Conservation (phyloP, 495 filamentous ascomycete genomes). For the Trichoderma erinaceum region DNA sequence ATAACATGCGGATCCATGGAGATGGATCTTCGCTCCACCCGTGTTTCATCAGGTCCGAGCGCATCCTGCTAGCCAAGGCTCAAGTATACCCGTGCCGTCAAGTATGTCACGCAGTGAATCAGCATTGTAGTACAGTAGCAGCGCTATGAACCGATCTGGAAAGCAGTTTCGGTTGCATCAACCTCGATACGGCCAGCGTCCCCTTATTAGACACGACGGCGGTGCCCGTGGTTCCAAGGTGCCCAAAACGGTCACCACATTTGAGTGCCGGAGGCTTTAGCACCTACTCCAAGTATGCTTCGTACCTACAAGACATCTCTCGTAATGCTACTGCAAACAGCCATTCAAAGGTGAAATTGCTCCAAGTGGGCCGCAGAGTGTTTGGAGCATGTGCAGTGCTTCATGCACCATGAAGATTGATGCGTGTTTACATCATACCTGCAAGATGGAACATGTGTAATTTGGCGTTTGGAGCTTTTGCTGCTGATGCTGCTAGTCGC, state of each 20-base stretch:
- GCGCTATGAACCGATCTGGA: too few species aligned
- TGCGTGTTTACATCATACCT: not conserved
- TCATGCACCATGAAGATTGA: not conserved
- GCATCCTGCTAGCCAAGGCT: not conserved
- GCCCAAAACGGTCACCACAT: too few species aligned
- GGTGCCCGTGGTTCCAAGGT: not conserved
- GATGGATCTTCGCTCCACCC: conserved; percentile 4
- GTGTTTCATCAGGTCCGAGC: conserved; percentile 11
- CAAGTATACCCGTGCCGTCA: not conserved
- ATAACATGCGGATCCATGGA: not conserved
- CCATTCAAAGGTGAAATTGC: not conserved
- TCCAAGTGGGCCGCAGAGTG: not conserved
- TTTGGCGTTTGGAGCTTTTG: not conserved
- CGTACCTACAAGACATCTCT: not conserved
- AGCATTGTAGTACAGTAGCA: too few species aligned
- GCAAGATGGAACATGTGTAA: not conserved
- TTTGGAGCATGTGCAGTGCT: not conserved
- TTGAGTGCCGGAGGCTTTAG: not conserved
- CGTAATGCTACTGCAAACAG: not conserved
- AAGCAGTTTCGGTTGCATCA: too few species aligned
- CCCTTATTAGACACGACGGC: not conserved
- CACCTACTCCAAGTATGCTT: not conserved
- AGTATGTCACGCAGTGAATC: too few species aligned
- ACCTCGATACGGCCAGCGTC: not conserved
- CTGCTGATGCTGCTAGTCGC: not conserved